Conservation (phyloP, 2,329 filamentous ascomycete genomes). For the Verticillium longisporum region DNA sequence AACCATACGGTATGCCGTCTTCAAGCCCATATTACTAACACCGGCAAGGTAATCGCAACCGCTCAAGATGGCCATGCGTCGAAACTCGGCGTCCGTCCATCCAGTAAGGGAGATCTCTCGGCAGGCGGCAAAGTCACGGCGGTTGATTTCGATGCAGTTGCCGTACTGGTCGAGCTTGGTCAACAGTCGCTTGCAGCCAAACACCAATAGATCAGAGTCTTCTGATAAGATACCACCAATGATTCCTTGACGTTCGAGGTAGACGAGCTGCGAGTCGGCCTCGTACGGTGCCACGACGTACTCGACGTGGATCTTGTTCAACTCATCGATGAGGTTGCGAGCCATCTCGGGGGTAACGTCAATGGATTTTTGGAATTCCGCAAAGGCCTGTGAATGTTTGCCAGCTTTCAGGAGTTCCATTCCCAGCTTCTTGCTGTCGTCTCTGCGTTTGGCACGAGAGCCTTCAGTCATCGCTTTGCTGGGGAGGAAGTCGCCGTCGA, state of each 20-base stretch:
- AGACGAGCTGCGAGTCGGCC: slow-evolving; percentile 93
- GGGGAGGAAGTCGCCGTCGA: slow-evolving; percentile 91
- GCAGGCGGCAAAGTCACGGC: slow-evolving; percentile 80
- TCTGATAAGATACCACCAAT: slow-evolving; percentile 89
- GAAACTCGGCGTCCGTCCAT: slow-evolving; percentile 87
- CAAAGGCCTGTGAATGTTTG: slow-evolving; percentile 70
- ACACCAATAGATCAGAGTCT: slow-evolving; percentile 92
- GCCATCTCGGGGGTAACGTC: slow-evolving; percentile 98
- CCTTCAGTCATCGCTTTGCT: slow-evolving; percentile 87
- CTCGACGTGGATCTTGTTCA: slow-evolving; percentile 71
- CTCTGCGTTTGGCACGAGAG: slow-evolving; percentile 65
- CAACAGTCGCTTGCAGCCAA: slow-evolving; percentile 81
- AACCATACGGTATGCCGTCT: slow-evolving; percentile 86
- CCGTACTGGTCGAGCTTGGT: slow-evolving; percentile 95
- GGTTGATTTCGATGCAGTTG: slow-evolving; percentile 85
- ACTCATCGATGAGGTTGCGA: slow-evolving; percentile 78
- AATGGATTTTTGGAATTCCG: slow-evolving; percentile 88
- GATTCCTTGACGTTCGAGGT: slow-evolving; percentile 78
- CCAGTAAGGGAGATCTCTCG: slow-evolving; percentile 83
- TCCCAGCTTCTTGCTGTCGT: slow-evolving; percentile 69
- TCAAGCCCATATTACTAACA: slow-evolving; percentile 80
- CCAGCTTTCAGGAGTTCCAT: slow-evolving; percentile 76
- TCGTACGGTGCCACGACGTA: slow-evolving; percentile 97
- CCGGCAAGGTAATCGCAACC: slow-evolving; percentile 93
- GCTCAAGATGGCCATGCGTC: slow-evolving; percentile 92